Evolutionary conservation across 345 rosid genomes (phyloP), one percentile per base, ranked within the genome.

Genomic region (Tarenaya hassleriana): DNA sequence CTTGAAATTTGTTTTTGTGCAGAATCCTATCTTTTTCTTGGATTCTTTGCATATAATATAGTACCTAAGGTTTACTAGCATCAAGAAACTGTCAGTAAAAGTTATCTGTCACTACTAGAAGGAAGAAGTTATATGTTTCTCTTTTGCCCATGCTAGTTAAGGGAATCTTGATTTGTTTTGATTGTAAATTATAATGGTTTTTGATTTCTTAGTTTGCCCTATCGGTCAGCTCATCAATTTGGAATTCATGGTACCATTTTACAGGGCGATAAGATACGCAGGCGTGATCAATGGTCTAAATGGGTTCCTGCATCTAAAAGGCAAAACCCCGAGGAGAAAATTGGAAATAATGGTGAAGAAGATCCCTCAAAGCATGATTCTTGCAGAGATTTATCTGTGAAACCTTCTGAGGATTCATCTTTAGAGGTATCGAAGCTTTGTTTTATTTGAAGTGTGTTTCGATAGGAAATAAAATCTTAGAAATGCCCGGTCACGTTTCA

Each of bases 201-300:
- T 50, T n/a, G 20, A 17, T 34, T 41, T 34, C 34, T 51, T 37
- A 50, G 17, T 27, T 38, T 41, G 24, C 49, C 18, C 13, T 35
- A 49, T 16, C 6, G 35, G 42, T 50, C 42, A 10, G 32, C 18
- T 55, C 44, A 58, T 39, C 47, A 58, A 15, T 11, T 24, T 24
- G 29, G 56, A 41, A 47, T 34, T 59, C 61, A 44, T 63, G 34
- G 58, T 52, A 46, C 59, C n/a, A n/a, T 50, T 65, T 51, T 60
- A 46, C 47, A 92, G 99, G 94, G 73, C 58, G 80, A 83, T 63
- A 78, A 77, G 69, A 59, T 94, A 63, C 79, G 97, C 34, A 85
- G 72, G 70, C 80, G 77, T 15, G 74, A 77, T 61, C 82, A 72
- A 32, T 88, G 97, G 97, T 70, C 75, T 52, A 80, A 80, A 71